Percentiles rank a stretch among this genome's conserved stretches.
Conservation (phyloP, 371 early-diverging fungal genomes). For the Lichtheimia corymbifera region DNA sequence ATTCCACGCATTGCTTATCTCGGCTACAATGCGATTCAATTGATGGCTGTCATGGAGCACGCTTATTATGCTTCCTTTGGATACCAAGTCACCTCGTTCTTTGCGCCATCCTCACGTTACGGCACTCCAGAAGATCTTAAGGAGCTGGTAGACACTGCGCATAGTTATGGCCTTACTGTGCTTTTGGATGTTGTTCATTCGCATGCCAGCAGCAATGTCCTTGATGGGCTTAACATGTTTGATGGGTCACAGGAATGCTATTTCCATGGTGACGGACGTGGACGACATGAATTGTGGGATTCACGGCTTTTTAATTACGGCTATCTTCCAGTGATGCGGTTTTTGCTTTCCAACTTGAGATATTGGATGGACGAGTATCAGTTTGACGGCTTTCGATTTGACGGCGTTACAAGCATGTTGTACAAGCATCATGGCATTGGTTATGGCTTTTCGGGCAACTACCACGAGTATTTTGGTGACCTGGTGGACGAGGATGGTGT, state of each 20-base stretch:
- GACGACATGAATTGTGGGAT: slow-evolving; percentile 93
- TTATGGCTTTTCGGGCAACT: slow-evolving; percentile 90
- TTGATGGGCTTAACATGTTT: slow-evolving; percentile 93
- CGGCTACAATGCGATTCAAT: slow-evolving; percentile 93
- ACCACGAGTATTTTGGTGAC: slow-evolving; percentile 91
- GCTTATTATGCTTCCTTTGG: slow-evolving; percentile 98
- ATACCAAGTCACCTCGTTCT: slow-evolving; percentile 96
- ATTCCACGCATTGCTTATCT: slow-evolving; percentile 87
- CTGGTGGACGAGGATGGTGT: slow-evolving; percentile 85
- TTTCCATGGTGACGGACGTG: slow-evolving; percentile 89
- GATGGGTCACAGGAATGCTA: slow-evolving; percentile 96
- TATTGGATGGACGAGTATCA: slow-evolving; percentile 89
- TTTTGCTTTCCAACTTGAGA: slow-evolving; percentile 90
- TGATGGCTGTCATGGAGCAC: slow-evolving; percentile 99
- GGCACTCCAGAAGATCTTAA: slow-evolving; percentile 92
- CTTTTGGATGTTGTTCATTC: slow-evolving; percentile 96
- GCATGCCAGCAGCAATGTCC: slow-evolving; percentile 93
- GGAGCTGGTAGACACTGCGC: slow-evolving; percentile 91
- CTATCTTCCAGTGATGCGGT: slow-evolving; percentile 86
- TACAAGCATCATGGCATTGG: slow-evolving; percentile 95
- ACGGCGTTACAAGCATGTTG: slow-evolving; percentile 96
- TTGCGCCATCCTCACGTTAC: slow-evolving; percentile 88
- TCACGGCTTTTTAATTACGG: slow-evolving; percentile 94
- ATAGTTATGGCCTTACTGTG: slow-evolving; percentile 84
- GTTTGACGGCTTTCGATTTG: slow-evolving; percentile 98